Percentiles rank a stretch among this genome's conserved stretches.
phyloP scores from a whole-genome alignment of 202 grass and related monocot species.

The Panicum virgatum region DNA sequence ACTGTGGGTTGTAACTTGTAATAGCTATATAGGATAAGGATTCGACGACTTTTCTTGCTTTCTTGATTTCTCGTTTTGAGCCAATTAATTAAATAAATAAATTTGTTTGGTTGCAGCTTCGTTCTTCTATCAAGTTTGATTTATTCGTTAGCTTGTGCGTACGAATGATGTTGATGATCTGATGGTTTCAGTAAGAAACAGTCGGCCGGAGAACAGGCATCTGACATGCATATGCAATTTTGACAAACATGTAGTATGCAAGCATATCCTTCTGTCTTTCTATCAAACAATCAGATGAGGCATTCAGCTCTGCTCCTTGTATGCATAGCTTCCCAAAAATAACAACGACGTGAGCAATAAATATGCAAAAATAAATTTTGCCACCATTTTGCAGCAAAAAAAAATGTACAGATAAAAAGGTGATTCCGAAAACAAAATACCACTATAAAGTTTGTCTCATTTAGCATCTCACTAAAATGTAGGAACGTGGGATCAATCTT shows the following conservation, averaged over 20 bases:
- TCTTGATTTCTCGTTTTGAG: background rate
- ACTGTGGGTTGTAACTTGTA: background rate
- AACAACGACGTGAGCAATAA: background rate
- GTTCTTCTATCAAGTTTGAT: background rate
- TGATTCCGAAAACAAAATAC: background rate
- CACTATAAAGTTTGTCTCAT: background rate
- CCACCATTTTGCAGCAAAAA: background rate
- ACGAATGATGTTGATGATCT: background rate
- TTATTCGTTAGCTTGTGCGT: background rate
- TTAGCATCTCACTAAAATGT: background rate
- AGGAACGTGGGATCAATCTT: background rate
- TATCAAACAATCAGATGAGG: background rate
- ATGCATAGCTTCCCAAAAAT: background rate
- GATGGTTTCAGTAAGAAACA: background rate
- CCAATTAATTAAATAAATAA: background rate
- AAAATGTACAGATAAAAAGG: background rate
- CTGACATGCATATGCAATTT: background rate
- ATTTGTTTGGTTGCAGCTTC: background rate
- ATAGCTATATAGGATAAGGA: background rate
- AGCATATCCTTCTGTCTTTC: background rate
- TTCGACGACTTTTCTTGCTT: background rate
- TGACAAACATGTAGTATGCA: background rate
- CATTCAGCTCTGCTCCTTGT: background rate
- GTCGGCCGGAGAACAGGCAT: background rate
- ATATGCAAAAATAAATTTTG: background rate